Base-by-base conservation (phyloP, 2,329 filamentous ascomycete species). In the Xylaria sp. region DNA sequence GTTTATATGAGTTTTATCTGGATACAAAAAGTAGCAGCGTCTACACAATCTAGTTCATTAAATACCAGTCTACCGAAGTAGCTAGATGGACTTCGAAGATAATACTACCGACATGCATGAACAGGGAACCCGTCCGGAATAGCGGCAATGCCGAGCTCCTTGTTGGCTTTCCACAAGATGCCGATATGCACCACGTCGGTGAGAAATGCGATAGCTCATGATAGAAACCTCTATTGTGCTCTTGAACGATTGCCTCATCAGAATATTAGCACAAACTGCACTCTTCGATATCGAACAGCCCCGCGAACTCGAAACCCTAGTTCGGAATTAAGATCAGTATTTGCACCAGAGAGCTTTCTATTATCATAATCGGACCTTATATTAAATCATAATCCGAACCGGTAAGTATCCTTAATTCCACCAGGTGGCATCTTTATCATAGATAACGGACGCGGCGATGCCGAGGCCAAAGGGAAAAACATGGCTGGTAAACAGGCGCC, bases 371-470 rank as follows among this genome's bases (percentile, higher is more conserved):
- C 28, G 28, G 28, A 5, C 28, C 28, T 28, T 28, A 28, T 28
- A 28, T 28, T 28, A 28, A 28, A 52, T 31, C 13, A 18, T 4
- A 46, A 52, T 23, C 20, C 23, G 68, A 67, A 15, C 51, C 69
- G 3, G 67, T 77, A 62, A 73, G 20, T 60, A 70, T 76, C 62
- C 70, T 15, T 61, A 72, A 76, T 62, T 71, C 73, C 46, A 62
- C 67, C 36, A 64, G 68, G 33, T 62, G 51, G 1, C 28, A 60
- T 71, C 36, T 41, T 57, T 25, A 48, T 64, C 55, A 70, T 69
- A 48, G 39, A 57, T 23, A 41, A 18, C 12, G 33, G 54, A 25
- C 20, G n/a, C 36, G 52, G 60, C 48, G n/a, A 55, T 54, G 6
- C 51, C 39, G 39, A 43, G 18, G 62, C 63, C 9, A 3, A 49